Conservation (phyloP, 345 rosid species). For the Camelina laxa region DNA sequence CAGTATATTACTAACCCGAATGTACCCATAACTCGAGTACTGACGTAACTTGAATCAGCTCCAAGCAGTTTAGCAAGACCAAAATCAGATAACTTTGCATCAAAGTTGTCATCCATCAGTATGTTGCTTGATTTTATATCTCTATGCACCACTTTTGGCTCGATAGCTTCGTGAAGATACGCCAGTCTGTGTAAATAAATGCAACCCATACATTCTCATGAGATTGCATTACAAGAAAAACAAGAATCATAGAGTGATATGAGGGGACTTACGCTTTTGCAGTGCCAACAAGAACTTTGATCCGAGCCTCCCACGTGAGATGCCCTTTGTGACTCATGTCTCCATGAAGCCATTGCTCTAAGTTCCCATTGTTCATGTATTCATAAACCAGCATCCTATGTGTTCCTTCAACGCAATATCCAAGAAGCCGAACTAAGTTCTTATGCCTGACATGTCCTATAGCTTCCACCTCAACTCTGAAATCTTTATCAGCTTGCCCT, state of each 20-base stretch:
- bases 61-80: slow-evolving; percentile 94
- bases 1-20: slow-evolving; percentile 70
- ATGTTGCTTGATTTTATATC: slow-evolving; percentile 98
- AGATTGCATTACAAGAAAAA: slow-evolving; percentile 12
- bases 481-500: slow-evolving; percentile 97
- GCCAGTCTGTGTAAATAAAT: slow-evolving; percentile 60
- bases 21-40: slow-evolving; percentile 98
- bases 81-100: slow-evolving; percentile 92
- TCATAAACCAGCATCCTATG: slow-evolving; percentile 92
- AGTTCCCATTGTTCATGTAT: slow-evolving; percentile 89
- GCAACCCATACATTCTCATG: slow-evolving; percentile 19
- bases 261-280: slow-evolving; percentile 83
- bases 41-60: slow-evolving; percentile 83
- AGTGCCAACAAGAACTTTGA: slow-evolving; percentile 86
- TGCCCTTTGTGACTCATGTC: slow-evolving; percentile 72
- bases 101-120: slow-evolving; percentile 80
- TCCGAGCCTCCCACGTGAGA: slow-evolving; percentile 93
- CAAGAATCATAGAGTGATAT: slow-evolving; percentile 17
- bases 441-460: slow-evolving; percentile 97
- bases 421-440: slow-evolving; percentile 92
- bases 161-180: slow-evolving; percentile 96
- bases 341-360: slow-evolving; percentile 97
- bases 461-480: slow-evolving; percentile 96
- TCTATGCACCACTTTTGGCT: slow-evolving; percentile 97
- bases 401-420: slow-evolving; percentile 96